Base-by-base conservation (phyloP, 2,329 filamentous ascomycete species). In the Ophiostoma australiae region DNA sequence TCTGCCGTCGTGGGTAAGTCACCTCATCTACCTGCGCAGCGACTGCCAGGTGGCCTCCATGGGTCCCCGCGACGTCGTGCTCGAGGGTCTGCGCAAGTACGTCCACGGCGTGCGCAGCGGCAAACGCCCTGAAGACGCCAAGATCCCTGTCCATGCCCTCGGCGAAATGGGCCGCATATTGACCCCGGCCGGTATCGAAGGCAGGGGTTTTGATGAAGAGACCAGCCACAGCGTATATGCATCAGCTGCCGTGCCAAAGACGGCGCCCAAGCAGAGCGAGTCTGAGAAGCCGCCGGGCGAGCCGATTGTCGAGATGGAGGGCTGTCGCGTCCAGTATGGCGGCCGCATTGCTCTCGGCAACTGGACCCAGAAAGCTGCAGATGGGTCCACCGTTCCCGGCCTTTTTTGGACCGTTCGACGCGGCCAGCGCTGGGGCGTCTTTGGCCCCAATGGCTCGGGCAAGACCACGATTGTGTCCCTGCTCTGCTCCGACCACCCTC, bases 381-480 rank as follows among this genome's bases (percentile, higher is more conserved):
- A 86, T 3, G 86, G 86, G 0, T 75, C 82, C 67, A 74, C 80
- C 23, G 81, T 82, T 72, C 79, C 85, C 1, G 94, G 94, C 0
- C 82, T 98, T 6, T 85, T 90, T 77, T 97, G 95, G 93, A 91
- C 86, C 0, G 89, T 98, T 33, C 87, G 89, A 55, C 87, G 90
- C 69, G 94, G 94, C 33, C 89, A 97, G 78, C 88, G 94, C 73
- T 97, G 93, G 91, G 94, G 92, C 3, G 87, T 98, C 23, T 95
- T 99, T 77, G 95, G 95, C 0, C 91, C 94, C 41, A 98, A 99
- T 76, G 95, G 91, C 15, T 97, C 93, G 0, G 95, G 95, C 23
- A 99, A 99, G 82, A 99, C 95, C 0, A 99, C 95, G 0, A 85
- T 99, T 55, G 86, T 98, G 37, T 95, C 93, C 5, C 85, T 99